Percentiles rank a stretch among this genome's conserved stretches.
phyloP scores from a whole-genome alignment of 78 protist species.

The Dictyostelium citrinum region DNA sequence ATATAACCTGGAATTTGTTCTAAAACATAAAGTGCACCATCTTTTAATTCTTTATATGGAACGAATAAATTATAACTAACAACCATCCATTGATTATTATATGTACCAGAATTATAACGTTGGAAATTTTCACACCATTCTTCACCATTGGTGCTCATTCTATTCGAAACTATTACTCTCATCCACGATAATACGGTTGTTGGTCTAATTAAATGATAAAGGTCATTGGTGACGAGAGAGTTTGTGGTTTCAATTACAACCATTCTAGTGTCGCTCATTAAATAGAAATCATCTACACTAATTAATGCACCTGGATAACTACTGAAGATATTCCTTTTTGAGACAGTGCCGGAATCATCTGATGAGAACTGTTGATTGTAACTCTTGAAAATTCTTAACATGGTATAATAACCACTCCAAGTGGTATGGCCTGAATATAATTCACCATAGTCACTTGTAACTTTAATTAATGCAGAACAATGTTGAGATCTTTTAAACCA shows the following conservation, averaged over 20 bases:
- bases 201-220: conserved; percentile 71
- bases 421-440: conserved; percentile 73
- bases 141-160: conserved; percentile 22
- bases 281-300: conserved; percentile 86
- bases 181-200: conserved; percentile 73
- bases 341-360: background rate
- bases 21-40: conserved; percentile 81
- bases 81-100: conserved; percentile 89
- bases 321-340: conserved; percentile 13
- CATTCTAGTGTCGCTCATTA: conserved; percentile 48
- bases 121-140: conserved; percentile 56
- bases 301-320: conserved; percentile 76
- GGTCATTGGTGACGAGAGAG: conserved; percentile 23
- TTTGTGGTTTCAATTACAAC: conserved; percentile 87
- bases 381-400: conserved; percentile 36
- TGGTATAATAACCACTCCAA: background rate
- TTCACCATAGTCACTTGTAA: conserved; percentile 44
- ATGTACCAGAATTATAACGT: conserved; percentile 86
- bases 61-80: conserved; percentile 82
- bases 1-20: conserved; percentile 92
- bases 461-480: conserved; percentile 81
- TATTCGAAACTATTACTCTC: conserved; percentile 33
- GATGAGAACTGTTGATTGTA: background rate
- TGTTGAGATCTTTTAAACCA: conserved; percentile 35
- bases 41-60: conserved; percentile 66